These are phyloP conservation scores for Hypericum androsaemum DNA, from an alignment of 345 rosid genomes.

Conservation along the genomic window DNA sequence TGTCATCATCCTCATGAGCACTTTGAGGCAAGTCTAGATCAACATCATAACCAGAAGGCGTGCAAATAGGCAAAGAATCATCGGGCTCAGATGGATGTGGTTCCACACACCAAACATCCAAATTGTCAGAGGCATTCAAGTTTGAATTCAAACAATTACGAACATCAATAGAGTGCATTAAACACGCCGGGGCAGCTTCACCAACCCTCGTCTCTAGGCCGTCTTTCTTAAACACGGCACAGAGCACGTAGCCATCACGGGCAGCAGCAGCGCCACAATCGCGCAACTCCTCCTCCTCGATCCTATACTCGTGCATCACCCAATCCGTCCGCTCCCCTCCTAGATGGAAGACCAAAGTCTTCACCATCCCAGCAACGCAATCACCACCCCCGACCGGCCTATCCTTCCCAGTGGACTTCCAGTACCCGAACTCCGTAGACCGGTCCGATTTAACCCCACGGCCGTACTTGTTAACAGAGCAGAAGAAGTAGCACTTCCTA, in stretches of 20 bases:
- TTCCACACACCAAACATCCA: constrained; percentile 9
- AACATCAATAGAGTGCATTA: constrained; percentile 6
- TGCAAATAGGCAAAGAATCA: not conserved
- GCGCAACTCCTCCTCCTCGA: constrained; percentile 32
- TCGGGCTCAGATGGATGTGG: constrained; percentile 24
- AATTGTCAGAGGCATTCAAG: constrained; percentile 11
- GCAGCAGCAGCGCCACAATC: constrained; percentile 19
- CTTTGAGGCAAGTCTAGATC: constrained; percentile 13
- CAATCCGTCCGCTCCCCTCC: constrained; percentile 68
- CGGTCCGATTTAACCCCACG: constrained; percentile 38
- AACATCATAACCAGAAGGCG: constrained; percentile 7
- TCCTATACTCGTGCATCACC: constrained; percentile 78
- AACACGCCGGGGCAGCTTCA: not conserved
- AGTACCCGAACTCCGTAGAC: constrained; percentile 44
- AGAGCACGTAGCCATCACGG: constrained; percentile 52
- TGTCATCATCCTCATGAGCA: constrained; percentile 11
- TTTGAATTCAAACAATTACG: constrained; percentile 7
- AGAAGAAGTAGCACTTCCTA: constrained; percentile 77
- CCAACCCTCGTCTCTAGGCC: constrained; percentile 70
- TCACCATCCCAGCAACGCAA: constrained; percentile 46
- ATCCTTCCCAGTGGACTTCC: constrained; percentile 79
- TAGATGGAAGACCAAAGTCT: constrained; percentile 46
- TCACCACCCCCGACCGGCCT: constrained; percentile 31
- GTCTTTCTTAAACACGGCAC: constrained; percentile 47
- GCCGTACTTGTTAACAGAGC: constrained; percentile 57